Percentiles rank a stretch among this genome's conserved stretches.
These are phyloP conservation scores for Magnaporthales sp. DNA, from an alignment of 2,329 filamentous ascomycete genomes.

Conservation along the genomic window DNA sequence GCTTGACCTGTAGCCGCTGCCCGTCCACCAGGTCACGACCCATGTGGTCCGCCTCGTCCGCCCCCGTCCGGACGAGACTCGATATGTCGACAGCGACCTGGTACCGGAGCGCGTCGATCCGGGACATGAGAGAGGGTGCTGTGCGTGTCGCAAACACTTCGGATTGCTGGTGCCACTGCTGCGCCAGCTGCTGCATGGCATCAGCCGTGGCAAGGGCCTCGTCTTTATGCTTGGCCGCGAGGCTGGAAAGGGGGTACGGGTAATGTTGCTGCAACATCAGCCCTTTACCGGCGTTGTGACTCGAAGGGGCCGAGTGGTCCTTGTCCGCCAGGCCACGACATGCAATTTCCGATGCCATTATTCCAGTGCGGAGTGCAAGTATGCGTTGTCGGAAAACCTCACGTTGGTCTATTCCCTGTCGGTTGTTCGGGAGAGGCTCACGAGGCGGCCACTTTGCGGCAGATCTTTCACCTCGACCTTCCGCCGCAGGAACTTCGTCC, in stretches of 20 bases:
- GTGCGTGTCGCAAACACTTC: constrained; percentile 50
- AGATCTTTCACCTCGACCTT: not conserved
- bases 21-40: constrained; percentile 66
- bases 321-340: constrained; percentile 39
- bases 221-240: constrained; percentile 10
- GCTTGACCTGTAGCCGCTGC: constrained; percentile 72
- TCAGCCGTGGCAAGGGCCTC: constrained; percentile 42
- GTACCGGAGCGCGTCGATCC: constrained; percentile 37
- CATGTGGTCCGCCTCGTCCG: constrained; percentile 74
- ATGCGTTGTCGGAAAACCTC: constrained; percentile 75
- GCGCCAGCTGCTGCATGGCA: constrained; percentile 36
- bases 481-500: not conserved
- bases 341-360: constrained; percentile 81
- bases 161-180: constrained; percentile 50
- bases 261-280: constrained; percentile 5
- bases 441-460: not conserved
- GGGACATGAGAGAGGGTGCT: constrained; percentile 40
- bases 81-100: constrained; percentile 45
- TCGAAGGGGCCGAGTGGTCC: constrained; percentile 8
- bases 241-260: constrained; percentile 19
- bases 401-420: constrained; percentile 41
- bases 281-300: not conserved
- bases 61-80: constrained; percentile 54
- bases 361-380: constrained; percentile 73
- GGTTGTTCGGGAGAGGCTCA: not conserved